Conservation (phyloP, 2,329 filamentous ascomycete genomes). For the Ophiocordyceps polyrhachis-furcata region DNA sequence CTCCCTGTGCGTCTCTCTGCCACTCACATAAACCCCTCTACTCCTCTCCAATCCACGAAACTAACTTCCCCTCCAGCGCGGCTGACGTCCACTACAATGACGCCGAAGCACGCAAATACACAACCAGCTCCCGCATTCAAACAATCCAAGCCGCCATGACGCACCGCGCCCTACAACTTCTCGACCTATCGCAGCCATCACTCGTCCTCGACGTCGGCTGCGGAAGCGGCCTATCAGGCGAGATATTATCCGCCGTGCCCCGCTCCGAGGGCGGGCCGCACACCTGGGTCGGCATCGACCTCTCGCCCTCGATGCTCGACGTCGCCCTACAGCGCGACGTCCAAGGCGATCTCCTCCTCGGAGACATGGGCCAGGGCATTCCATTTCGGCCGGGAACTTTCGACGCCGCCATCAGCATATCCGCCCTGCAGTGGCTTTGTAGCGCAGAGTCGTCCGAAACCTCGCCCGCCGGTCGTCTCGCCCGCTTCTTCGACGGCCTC, state of each 20-base stretch:
- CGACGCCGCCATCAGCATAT: conserved; percentile 88
- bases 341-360: conserved; percentile 82
- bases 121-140: conserved; percentile 85
- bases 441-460: conserved; percentile 85
- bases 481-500: conserved; percentile 79
- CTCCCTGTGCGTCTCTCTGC: conserved; percentile 44
- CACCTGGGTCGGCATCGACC: conserved; percentile 94
- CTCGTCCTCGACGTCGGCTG: conserved; percentile 94
- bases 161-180: conserved; percentile 75
- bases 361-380: conserved; percentile 88
- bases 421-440: conserved; percentile 95
- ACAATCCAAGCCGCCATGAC: conserved; percentile 95
- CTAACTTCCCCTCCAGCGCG: conserved; percentile 34
- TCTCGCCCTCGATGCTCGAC: conserved; percentile 91
- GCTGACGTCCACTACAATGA: conserved; percentile 98
- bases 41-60: background rate
- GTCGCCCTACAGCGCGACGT: conserved; percentile 81
- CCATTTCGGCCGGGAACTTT: conserved; percentile 86
- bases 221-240: conserved; percentile 82
- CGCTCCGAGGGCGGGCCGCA: conserved; percentile 66
- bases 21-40: background rate
- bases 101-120: conserved; percentile 90
- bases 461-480: conserved; percentile 56
- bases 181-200: conserved; percentile 60
- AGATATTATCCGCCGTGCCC: conserved; percentile 63